A percentile compares a stretch with the other conserved stretches of the same genome.
Conservation (phyloP, 2,329 filamentous ascomycete species). For the Tolypocladium inflatum region DNA sequence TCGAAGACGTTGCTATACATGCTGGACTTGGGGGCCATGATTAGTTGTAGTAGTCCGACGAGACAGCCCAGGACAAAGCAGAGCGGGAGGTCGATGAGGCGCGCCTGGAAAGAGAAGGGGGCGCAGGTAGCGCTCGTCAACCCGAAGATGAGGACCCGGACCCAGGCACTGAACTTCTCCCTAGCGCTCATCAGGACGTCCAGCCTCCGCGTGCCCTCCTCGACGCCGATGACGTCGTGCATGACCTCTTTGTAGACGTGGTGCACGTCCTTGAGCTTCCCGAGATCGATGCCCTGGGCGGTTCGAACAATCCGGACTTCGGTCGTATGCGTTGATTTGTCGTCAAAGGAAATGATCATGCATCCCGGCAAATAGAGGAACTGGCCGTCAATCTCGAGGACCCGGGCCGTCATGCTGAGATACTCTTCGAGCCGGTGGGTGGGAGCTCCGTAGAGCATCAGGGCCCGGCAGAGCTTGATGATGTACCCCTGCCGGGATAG, state of each 20-base stretch:
- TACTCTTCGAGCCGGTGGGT: constrained; percentile 88
- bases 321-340: constrained; percentile 53
- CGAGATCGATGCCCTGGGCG: constrained; percentile 48
- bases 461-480: constrained; percentile 68
- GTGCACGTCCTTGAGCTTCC: constrained; percentile 51
- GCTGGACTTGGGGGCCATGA: constrained; percentile 58
- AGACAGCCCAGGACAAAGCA: constrained; percentile 61
- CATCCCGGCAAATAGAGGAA: constrained; percentile 85
- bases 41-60: constrained; percentile 60
- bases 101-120: constrained; percentile 65
- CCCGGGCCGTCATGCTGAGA: constrained; percentile 73
- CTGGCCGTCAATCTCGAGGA: constrained; percentile 77
- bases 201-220: constrained; percentile 45
- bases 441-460: constrained; percentile 84
- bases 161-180: constrained; percentile 42
- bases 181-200: constrained; percentile 44
- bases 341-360: constrained; percentile 88
- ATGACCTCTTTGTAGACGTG: constrained; percentile 57
- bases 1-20: constrained; percentile 60
- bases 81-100: constrained; percentile 63
- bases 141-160: constrained; percentile 57
- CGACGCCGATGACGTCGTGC: constrained; percentile 48
- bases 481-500: constrained; percentile 74
- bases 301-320: constrained; percentile 56
- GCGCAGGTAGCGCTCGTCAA: constrained; percentile 62